Evolutionary conservation across 352 stramenopile species (phyloP).

Genomic region (Globisporangium orthogonon): DNA sequence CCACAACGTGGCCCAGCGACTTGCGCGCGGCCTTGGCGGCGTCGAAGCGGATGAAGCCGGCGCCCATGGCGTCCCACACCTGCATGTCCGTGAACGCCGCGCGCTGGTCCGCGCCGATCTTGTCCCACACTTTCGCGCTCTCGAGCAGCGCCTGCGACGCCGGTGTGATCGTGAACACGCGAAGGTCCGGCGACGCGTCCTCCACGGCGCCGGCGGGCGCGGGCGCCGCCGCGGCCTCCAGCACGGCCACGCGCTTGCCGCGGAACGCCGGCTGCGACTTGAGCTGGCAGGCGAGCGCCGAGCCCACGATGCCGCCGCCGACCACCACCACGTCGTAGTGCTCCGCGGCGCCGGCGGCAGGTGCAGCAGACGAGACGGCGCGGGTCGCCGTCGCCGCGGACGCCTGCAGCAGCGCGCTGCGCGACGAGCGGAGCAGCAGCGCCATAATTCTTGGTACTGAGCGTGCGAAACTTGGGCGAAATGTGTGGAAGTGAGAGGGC

Average conservation of each 20-base stretch:
- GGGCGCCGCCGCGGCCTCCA: constrained; percentile 48
- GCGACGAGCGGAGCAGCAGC: constrained; percentile 2
- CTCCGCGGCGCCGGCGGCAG: constrained; percentile 13
- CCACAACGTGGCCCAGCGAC: constrained; percentile 76
- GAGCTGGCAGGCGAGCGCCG: constrained; percentile 72
- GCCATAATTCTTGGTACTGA: not conserved
- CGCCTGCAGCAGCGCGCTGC: not conserved
- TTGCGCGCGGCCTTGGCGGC: constrained; percentile 48
- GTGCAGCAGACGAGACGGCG: constrained; percentile 8
- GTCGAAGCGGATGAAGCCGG: constrained; percentile 87
- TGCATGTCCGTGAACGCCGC: constrained; percentile 87
- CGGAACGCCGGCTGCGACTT: constrained; percentile 73
- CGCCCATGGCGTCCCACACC: constrained; percentile 87
- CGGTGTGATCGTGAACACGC: constrained; percentile 89
- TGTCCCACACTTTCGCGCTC: constrained; percentile 66
- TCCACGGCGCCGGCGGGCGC: constrained; percentile 31
- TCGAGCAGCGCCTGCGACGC: constrained; percentile 77
- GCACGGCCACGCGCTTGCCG: constrained; percentile 71
- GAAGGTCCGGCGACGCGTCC: constrained; percentile 73
- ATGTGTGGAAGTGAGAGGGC: not conserved
- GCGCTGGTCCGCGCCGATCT: constrained; percentile 47
- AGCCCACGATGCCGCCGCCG: constrained; percentile 79
- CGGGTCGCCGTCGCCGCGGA: not conserved
- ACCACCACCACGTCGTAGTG: constrained; percentile 83
- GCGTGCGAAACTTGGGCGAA: no score